A percentile compares a stretch with the other conserved stretches of the same genome.
phyloP scores from a whole-genome alignment of 106 monocot genomes.

The Platanthera guangdongensis region DNA sequence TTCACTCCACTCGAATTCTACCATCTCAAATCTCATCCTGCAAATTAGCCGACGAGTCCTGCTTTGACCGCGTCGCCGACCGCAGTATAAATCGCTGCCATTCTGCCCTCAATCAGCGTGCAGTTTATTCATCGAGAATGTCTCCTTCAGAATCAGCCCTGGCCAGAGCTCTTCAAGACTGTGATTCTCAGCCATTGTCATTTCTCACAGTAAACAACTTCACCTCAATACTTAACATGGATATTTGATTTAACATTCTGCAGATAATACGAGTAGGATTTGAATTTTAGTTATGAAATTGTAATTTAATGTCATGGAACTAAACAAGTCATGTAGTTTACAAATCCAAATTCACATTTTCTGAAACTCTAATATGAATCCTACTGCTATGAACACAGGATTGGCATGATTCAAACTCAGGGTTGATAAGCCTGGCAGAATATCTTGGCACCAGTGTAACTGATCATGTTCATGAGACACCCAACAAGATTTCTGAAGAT shows the following conservation, averaged over 20 bases:
- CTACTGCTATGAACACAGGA: constrained; percentile 30
- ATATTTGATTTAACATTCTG: too few relatives aligned
- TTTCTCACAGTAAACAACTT: constrained; percentile 46
- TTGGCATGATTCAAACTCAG: constrained; percentile 27
- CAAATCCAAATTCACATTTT: constrained; percentile 6
- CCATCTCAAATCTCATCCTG: constrained; percentile 19
- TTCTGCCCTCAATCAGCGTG: constrained; percentile 63
- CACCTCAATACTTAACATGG: background rate
- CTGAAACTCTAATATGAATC: background rate
- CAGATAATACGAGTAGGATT: too few relatives aligned
- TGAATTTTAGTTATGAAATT: too few relatives aligned
- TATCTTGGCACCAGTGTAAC: constrained; percentile 65
- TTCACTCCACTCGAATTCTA: constrained; percentile 11
- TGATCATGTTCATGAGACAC: constrained; percentile 74
- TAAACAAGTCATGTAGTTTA: background rate
- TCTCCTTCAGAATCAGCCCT: constrained; percentile 49
- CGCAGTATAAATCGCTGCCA: constrained; percentile 45
- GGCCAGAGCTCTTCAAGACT: constrained; percentile 49
- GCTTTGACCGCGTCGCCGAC: constrained; percentile 16
- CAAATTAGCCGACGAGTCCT: constrained; percentile 20
- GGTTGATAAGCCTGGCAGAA: constrained; percentile 78
- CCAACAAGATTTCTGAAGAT: constrained; percentile 75
- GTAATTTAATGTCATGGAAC: too few relatives aligned
- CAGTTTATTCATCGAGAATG: constrained; percentile 48
- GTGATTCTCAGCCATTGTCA: constrained; percentile 77